A percentile compares a stretch with the other conserved stretches of the same genome.
Evolutionary conservation across 441 rosid species (phyloP).

Genomic region (Geranium incanum): DNA sequence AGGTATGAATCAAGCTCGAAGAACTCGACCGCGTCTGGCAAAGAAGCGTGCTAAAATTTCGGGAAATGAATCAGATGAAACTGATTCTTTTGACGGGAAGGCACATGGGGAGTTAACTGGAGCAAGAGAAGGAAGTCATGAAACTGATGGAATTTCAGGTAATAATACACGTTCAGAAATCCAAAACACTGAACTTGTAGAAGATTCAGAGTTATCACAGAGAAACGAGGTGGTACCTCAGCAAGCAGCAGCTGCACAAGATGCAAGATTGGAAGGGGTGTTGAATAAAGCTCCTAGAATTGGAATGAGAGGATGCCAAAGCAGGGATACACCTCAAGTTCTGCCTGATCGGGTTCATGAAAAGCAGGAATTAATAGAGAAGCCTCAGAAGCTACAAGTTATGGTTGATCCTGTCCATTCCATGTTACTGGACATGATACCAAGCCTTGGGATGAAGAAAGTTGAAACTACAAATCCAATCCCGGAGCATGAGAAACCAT

Average conservation of each 20-base stretch:
- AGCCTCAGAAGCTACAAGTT: slow-evolving; percentile 31
- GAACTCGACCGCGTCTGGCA: slow-evolving; percentile 39
- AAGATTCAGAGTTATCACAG: slow-evolving; percentile 23
- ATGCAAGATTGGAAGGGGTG: slow-evolving; percentile 17
- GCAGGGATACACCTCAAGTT: slow-evolving; percentile 1
- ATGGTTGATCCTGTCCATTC: slow-evolving; percentile 71
- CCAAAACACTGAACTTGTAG: slow-evolving; percentile 19
- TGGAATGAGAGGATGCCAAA: slow-evolving; percentile 13
- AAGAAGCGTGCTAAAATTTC: slow-evolving; percentile 51
- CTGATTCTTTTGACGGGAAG: slow-evolving; percentile 34
- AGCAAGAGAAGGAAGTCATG: slow-evolving; percentile 20
- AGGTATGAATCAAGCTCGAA: slow-evolving; percentile 28
- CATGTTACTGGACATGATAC: slow-evolving; percentile 76
- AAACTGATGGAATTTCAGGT: slow-evolving; percentile 15
- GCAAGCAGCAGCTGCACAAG: slow-evolving; percentile 26
- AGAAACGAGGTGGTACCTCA: slow-evolving; percentile 19
- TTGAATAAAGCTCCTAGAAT: slow-evolving; percentile 15
- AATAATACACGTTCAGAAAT: slow-evolving; percentile 22
- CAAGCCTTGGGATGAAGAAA: slow-evolving; percentile 55
- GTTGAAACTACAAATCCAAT: slow-evolving; percentile 22
- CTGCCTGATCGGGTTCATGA: not conserved
- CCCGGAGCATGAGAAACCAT: slow-evolving; percentile 15
- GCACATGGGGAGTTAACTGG: slow-evolving; percentile 18
- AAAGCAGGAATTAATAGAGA: slow-evolving; percentile 14
- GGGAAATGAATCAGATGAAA: slow-evolving; percentile 44